Percentiles rank a stretch among this genome's conserved stretches.
phyloP scores from a whole-genome alignment of 306 rosid genomes.

The Ochetophila trinervis region DNA sequence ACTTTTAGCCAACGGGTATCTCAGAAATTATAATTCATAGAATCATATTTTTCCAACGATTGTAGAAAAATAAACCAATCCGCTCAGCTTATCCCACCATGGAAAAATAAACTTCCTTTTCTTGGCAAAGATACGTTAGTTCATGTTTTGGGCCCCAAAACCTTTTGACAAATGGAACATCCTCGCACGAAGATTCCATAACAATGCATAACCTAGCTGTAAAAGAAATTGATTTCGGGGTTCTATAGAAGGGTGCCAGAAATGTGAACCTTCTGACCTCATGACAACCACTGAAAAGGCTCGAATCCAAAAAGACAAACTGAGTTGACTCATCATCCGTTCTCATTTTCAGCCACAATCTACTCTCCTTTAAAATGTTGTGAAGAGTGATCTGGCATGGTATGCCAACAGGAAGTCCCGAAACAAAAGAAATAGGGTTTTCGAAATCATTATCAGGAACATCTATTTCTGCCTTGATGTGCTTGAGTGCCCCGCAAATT shows the following conservation, averaged over 20 bases:
- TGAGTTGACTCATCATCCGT: slow-evolving; percentile 46
- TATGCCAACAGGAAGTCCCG: slow-evolving; percentile 67
- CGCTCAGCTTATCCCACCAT: slow-evolving; percentile 21
- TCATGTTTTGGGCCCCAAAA: slow-evolving; percentile 64
- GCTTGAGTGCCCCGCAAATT: slow-evolving; percentile 39
- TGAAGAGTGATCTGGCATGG: slow-evolving; percentile 62
- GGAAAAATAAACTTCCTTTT: slow-evolving; percentile 56
- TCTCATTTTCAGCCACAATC: slow-evolving; percentile 62
- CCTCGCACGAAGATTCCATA: slow-evolving; percentile 53
- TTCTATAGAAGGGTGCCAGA: slow-evolving; percentile 55
- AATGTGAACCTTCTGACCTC: slow-evolving; percentile 35
- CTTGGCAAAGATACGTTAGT: slow-evolving; percentile 52
- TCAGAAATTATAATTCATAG: too few species aligned
- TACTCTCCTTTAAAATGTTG: slow-evolving; percentile 41
- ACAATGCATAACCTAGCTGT: slow-evolving; percentile 45
- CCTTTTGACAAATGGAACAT: slow-evolving; percentile 27
- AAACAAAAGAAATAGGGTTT: slow-evolving; percentile 51
- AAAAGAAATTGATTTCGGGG: slow-evolving; percentile 49
- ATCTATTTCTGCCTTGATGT: slow-evolving; percentile 46
- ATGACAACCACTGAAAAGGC: slow-evolving; percentile 35
- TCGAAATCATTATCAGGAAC: slow-evolving; percentile 47
- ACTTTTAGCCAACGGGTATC: neutral
- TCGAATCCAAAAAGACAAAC: slow-evolving; percentile 52
- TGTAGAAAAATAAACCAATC: neutral
- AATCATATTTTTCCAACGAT: neutral